These are phyloP conservation scores for Opeltia flavorubescens DNA, from an alignment of 495 filamentous ascomycete genomes.

Conservation along the genomic window DNA sequence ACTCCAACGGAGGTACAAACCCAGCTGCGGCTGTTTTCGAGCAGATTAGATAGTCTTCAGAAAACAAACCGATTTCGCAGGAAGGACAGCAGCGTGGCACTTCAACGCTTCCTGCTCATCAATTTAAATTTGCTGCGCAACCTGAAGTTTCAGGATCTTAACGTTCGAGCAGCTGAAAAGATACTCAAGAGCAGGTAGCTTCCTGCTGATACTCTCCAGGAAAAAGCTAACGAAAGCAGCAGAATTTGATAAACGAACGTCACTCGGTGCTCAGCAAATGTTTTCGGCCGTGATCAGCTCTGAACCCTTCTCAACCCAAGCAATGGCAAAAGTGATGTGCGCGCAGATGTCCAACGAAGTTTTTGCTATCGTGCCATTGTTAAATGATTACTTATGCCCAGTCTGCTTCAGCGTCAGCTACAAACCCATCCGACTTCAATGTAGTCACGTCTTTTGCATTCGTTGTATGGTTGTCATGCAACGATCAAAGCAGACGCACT, in stretches of 20 bases:
- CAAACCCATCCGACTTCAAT: slow-evolving; percentile 51
- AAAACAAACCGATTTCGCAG: slow-evolving; percentile 19
- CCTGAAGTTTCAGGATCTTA: slow-evolving; percentile 61
- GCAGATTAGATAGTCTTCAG: slow-evolving; percentile 30
- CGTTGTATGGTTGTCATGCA: slow-evolving; percentile 60
- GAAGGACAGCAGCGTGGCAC: slow-evolving; percentile 36
- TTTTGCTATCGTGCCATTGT: slow-evolving; percentile 49
- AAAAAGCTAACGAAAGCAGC: background rate
- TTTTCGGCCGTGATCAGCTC: slow-evolving; percentile 38
- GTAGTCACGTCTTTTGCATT: slow-evolving; percentile 57
- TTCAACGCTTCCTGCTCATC: slow-evolving; percentile 47
- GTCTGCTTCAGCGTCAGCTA: slow-evolving; percentile 54
- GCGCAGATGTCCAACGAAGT: slow-evolving; percentile 49
- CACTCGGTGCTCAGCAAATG: slow-evolving; percentile 39
- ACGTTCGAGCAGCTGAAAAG: slow-evolving; percentile 52
- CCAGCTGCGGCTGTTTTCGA: slow-evolving; percentile 44
- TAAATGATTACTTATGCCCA: slow-evolving; percentile 62
- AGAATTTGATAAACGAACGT: slow-evolving; percentile 73
- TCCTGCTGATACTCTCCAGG: background rate
- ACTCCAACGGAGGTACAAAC: slow-evolving; percentile 35
- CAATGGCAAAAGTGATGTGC: slow-evolving; percentile 51
- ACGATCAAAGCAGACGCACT: slow-evolving; percentile 38
- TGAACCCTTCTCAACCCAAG: slow-evolving; percentile 35
- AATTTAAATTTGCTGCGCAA: slow-evolving; percentile 51
- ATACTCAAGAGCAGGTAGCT: slow-evolving; percentile 56